Percentiles rank a stretch among this genome's conserved stretches.
phyloP scores from a whole-genome alignment of 129 eudicot genomes.

The Erigeron canadensis region DNA sequence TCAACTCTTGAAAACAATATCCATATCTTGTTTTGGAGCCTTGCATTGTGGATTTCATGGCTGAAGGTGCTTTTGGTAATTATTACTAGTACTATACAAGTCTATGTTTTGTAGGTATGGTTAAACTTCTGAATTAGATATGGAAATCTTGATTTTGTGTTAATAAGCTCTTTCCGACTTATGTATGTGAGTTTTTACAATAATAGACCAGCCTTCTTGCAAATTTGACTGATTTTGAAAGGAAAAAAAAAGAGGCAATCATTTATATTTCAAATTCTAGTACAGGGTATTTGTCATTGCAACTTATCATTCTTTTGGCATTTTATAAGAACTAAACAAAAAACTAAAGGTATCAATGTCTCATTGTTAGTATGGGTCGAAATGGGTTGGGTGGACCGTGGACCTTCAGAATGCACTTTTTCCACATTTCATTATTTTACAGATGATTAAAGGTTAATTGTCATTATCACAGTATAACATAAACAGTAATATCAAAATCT shows the following conservation, averaged over 20 bases:
- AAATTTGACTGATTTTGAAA: no score
- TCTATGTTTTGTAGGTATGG: not conserved
- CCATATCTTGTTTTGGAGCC: not conserved
- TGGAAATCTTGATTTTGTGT: not conserved
- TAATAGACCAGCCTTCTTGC: no score
- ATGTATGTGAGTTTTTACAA: no score
- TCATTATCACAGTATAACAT: no score
- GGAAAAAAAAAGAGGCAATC: not conserved
- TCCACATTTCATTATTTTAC: not conserved
- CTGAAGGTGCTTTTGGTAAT: not conserved
- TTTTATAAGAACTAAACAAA: not conserved
- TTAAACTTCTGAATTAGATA: not conserved
- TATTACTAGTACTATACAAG: not conserved
- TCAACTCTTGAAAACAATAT: constrained; percentile 3
- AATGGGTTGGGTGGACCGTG: no score
- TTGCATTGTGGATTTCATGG: not conserved
- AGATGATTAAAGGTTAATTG: no score
- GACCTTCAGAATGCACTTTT: not conserved
- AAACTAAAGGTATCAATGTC: not conserved
- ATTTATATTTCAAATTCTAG: not conserved
- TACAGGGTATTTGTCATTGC: not conserved
- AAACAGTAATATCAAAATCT: no score
- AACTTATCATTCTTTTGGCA: not conserved
- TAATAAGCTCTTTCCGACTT: no score
- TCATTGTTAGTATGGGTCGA: not conserved